phyloP scores from a whole-genome alignment of 805 yeast genomes.

The Saturnispora quitensis region DNA sequence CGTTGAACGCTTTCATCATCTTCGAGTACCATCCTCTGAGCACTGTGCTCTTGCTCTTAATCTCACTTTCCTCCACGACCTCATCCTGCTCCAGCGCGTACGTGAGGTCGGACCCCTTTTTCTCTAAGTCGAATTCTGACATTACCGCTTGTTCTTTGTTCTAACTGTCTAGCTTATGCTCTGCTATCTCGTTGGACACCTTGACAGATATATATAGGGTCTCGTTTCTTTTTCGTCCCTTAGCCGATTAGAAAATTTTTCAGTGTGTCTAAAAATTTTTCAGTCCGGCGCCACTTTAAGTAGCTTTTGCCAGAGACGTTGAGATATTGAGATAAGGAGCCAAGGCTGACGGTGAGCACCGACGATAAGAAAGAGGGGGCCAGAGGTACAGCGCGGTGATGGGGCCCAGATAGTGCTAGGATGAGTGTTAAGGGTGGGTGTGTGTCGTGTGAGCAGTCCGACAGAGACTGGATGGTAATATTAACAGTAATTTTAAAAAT shows the following conservation, averaged over 20 bases:
- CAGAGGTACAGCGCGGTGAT: neutral
- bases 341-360: neutral
- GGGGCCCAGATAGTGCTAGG: too few species aligned
- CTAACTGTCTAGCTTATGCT: slow-evolving; percentile 16
- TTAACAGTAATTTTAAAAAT: neutral
- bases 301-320: neutral
- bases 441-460: too few species aligned
- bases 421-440: too few species aligned
- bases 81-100: slow-evolving; percentile 11
- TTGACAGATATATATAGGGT: neutral
- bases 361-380: neutral
- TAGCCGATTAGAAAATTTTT: neutral
- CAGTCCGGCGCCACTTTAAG: neutral
- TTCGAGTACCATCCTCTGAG: slow-evolving; percentile 15
- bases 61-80: slow-evolving; percentile 18
- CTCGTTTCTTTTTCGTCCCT: neutral
- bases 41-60: slow-evolving; percentile 7
- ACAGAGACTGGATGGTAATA: neutral
- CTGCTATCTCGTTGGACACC: slow-evolving; percentile 10
- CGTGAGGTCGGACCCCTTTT: slow-evolving; percentile 17
- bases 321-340: neutral
- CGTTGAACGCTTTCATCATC: slow-evolving; percentile 27
- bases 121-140: slow-evolving; percentile 18
- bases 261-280: neutral
- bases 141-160: neutral